These are phyloP conservation scores for Pseudozyma sp. DNA, from an alignment of 1,284 basidiomycete genomes.

Conservation along the genomic window DNA sequence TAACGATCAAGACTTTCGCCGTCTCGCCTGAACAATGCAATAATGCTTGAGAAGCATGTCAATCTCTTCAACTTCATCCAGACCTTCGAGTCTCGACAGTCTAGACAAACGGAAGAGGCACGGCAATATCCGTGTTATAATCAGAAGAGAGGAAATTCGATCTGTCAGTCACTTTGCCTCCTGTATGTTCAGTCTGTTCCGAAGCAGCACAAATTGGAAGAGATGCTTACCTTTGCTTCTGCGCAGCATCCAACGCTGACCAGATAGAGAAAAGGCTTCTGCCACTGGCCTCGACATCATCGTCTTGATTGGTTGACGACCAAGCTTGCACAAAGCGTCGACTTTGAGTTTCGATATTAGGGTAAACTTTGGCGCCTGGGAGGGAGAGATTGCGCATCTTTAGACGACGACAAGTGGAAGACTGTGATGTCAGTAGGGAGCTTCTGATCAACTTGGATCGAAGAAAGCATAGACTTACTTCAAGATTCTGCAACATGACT, in stretches of 20 bases:
- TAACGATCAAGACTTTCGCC: not conserved
- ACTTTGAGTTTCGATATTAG: constrained; percentile 48
- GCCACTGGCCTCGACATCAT: constrained; percentile 6
- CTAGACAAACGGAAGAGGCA: constrained; percentile 3
- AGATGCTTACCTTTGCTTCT: constrained; percentile 43
- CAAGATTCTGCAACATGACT: constrained; percentile 67
- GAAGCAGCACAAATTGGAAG: not conserved
- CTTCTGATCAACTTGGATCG: too few species aligned
- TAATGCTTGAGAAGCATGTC: constrained; percentile 68
- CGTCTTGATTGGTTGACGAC: not conserved
- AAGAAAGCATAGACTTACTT: constrained; percentile 25
- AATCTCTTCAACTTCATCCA: constrained; percentile 68
- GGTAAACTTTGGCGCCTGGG: constrained; percentile 57
- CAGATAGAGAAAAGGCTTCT: constrained; percentile 51
- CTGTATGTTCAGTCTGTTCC: too few species aligned
- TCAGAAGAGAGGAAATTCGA: not conserved
- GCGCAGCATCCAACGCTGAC: constrained; percentile 27
- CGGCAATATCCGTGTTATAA: too few species aligned
- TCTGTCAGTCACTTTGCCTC: not conserved
- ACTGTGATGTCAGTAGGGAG: too few species aligned
- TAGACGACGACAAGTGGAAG: not conserved
- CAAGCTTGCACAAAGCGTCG: constrained; percentile 42
- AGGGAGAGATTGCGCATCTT: constrained; percentile 55
- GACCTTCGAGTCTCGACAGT: constrained; percentile 59
- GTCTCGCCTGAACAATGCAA: constrained; percentile 40